Conservation (phyloP, 257 asterid genomes). For the Leptodermis oblonga region DNA sequence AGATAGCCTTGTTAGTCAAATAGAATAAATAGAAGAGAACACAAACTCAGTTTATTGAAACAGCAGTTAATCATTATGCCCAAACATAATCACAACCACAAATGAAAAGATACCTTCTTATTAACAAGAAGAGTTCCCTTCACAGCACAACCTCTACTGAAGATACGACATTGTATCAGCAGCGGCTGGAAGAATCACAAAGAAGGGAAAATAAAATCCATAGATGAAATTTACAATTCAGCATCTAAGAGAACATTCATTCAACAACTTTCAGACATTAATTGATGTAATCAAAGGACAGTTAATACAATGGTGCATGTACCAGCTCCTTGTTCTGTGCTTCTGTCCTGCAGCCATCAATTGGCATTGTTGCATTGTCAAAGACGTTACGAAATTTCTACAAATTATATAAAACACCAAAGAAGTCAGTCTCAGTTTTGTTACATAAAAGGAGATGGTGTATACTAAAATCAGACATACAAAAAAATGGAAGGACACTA, state of each 20-base stretch:
- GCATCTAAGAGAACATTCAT: neutral
- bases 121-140: slow-evolving; percentile 87
- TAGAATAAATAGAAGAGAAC: neutral
- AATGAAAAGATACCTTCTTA: slow-evolving; percentile 43
- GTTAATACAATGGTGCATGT: slow-evolving; percentile 8
- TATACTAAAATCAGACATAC: neutral
- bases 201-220: neutral
- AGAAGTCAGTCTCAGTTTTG: neutral
- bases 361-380: slow-evolving; percentile 21
- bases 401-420: neutral
- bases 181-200: slow-evolving; percentile 54
- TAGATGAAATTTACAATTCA: neutral
- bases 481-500: neutral
- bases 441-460: neutral
- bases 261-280: neutral
- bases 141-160: slow-evolving; percentile 63
- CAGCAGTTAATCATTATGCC: neutral
- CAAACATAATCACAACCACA: neutral
- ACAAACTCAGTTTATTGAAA: neutral
- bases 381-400: slow-evolving; percentile 16
- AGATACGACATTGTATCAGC: slow-evolving; percentile 80
- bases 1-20: neutral
- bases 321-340: slow-evolving; percentile 45
- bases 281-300: slow-evolving; percentile 1
- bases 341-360: slow-evolving; percentile 29